Base-by-base conservation (phyloP, 345 rosid species). In the Erysimum cheiranthoides region DNA sequence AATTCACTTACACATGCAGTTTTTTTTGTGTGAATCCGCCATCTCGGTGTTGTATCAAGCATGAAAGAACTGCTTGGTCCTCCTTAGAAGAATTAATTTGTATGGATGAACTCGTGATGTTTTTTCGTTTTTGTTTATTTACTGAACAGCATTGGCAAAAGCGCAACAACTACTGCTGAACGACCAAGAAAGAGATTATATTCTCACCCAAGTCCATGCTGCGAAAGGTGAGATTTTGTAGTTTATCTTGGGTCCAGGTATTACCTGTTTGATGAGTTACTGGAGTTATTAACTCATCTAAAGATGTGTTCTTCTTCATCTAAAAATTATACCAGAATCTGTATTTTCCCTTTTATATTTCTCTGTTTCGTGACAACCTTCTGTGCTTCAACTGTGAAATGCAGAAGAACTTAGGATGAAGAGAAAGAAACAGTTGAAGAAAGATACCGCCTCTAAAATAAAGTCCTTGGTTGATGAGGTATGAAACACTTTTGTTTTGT, bases 381-480 rank as follows among this genome's bases (percentile, higher is more conserved):
- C n/a, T 74, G 54, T 30, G 67, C 62, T 64, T 46, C 61, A 57
- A 46, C 30, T 80, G 12, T 81, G 70, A 72, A 75, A 59, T 78
- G 87, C 96, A 96, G 99, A 87, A 16, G 98, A 96, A 83, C 98
- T 96, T 87, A 82, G 75, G 74, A 85, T 88, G 72, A 96, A 90
- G 81, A 85, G 99, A 85, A 96, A 87, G 85, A 96, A 91, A 75
- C 98, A 87, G 78, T 82, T 96, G 82, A 96, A 89, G 91, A 96
- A 96, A 86, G 93, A 93, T 81, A 86, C 91, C 18, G 96, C 98
- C 75, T 85, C 93, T 46, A 96, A 96, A 74, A 77, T 91, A 51
- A 96, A 96, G 85, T 93, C 96, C 42, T 53, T 86, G 77, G 98
- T 96, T 60, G 97, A 93, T 61, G 99, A 93, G 97, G 99, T 93